Percentiles rank a stretch among this genome's conserved stretches.
These are phyloP conservation scores for Epichloe glyceriae DNA, from an alignment of 2,329 filamentous ascomycete genomes.

Conservation along the genomic window DNA sequence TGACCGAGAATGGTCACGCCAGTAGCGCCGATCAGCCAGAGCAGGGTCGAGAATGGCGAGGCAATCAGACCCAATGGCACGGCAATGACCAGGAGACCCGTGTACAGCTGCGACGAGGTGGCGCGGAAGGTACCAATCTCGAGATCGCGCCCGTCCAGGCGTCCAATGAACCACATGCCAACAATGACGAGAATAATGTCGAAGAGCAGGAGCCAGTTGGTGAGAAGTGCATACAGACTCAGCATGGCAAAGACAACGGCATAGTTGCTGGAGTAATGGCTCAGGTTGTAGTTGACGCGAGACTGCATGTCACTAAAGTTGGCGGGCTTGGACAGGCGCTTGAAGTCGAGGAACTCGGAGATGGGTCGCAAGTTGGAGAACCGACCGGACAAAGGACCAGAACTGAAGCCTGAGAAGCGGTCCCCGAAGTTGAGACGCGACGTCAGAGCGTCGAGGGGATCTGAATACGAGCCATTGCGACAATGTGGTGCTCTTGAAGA, in stretches of 20 bases:
- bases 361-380: slow-evolving; percentile 89
- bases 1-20: slow-evolving; percentile 91
- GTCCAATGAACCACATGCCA: slow-evolving; percentile 85
- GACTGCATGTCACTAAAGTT: slow-evolving; percentile 86
- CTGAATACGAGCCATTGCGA: slow-evolving; percentile 69
- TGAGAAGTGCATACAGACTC: slow-evolving; percentile 86
- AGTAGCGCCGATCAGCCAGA: slow-evolving; percentile 94
- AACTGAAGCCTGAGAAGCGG: slow-evolving; percentile 72
- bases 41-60: slow-evolving; percentile 69
- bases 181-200: slow-evolving; percentile 79
- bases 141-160: slow-evolving; percentile 77
- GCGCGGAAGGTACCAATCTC: slow-evolving; percentile 73
- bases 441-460: slow-evolving; percentile 82
- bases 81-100: slow-evolving; percentile 66
- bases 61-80: slow-evolving; percentile 77
- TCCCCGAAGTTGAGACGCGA: slow-evolving; percentile 78
- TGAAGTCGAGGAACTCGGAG: slow-evolving; percentile 90
- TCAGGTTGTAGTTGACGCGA: slow-evolving; percentile 91
- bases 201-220: slow-evolving; percentile 76
- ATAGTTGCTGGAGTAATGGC: slow-evolving; percentile 98
- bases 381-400: slow-evolving; percentile 63
- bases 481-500: background rate
- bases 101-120: slow-evolving; percentile 89
- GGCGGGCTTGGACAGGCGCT: slow-evolving; percentile 85
- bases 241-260: slow-evolving; percentile 87